phyloP scores from a whole-genome alignment of 2,329 filamentous ascomycete genomes.

The Leptographium galeiforme region DNA sequence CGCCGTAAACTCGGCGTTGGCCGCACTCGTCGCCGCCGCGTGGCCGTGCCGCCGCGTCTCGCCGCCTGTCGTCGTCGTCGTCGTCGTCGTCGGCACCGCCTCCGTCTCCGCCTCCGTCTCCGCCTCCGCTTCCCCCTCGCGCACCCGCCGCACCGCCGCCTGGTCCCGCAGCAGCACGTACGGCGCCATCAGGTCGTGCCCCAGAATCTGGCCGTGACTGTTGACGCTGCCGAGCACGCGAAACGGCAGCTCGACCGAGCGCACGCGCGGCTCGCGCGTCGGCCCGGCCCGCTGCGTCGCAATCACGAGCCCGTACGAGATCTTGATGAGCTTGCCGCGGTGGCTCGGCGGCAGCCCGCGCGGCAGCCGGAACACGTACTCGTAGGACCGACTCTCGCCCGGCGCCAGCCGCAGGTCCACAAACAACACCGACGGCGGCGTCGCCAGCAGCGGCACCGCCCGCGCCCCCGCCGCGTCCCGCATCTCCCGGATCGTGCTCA shows the following conservation, averaged over 20 bases:
- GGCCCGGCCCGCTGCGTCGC: slow-evolving; percentile 79
- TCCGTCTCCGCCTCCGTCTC: slow-evolving; percentile 20
- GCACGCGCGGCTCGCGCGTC: slow-evolving; percentile 66
- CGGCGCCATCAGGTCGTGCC: slow-evolving; percentile 87
- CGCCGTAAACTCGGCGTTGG: slow-evolving; percentile 25
- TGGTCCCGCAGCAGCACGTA: slow-evolving; percentile 81
- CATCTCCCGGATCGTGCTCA: slow-evolving; percentile 94
- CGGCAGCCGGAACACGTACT: slow-evolving; percentile 76
- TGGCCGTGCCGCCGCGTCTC: not conserved
- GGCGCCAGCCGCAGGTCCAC: slow-evolving; percentile 80
- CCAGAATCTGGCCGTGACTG: slow-evolving; percentile 71
- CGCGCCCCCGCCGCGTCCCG: slow-evolving; percentile 74
- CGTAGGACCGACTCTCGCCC: slow-evolving; percentile 77
- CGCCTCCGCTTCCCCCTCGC: not conserved
- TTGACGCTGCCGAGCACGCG: slow-evolving; percentile 89
- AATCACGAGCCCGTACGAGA: slow-evolving; percentile 79
- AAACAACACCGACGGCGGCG: slow-evolving; percentile 89
- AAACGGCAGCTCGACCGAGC: slow-evolving; percentile 85
- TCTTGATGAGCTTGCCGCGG: slow-evolving; percentile 85
- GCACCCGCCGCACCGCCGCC: slow-evolving; percentile 43
- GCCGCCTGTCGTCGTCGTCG: not conserved
- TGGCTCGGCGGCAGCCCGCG: slow-evolving; percentile 83
- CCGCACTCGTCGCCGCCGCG: not conserved
- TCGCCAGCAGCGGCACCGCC: slow-evolving; percentile 81
- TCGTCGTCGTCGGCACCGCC: too few species aligned